Conservation (phyloP, 208 protist species). For the Giardia duodenalis region DNA sequence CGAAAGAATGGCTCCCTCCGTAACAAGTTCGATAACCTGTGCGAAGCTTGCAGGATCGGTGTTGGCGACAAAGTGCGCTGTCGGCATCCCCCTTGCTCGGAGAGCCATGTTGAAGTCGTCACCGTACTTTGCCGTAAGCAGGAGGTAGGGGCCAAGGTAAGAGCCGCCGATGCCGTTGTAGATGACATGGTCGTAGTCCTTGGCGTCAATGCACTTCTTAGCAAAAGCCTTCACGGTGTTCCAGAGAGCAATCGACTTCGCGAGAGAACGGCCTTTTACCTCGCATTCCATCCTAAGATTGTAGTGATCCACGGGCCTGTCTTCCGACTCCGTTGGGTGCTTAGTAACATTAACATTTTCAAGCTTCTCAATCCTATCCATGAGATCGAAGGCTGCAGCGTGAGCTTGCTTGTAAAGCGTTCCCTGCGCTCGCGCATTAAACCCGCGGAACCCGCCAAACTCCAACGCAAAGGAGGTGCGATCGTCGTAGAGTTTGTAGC, state of each 20-base stretch:
- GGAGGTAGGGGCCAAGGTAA: conserved; percentile 46
- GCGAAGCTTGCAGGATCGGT: conserved; percentile 44
- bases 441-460: not conserved
- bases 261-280: conserved; percentile 36
- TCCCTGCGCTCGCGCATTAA: not conserved
- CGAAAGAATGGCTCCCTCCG: not conserved
- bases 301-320: conserved; percentile 47
- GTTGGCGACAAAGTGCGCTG: conserved; percentile 41
- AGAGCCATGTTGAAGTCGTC: conserved; percentile 10
- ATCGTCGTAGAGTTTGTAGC: not conserved
- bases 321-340: conserved; percentile 36
- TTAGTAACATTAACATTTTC: conserved; percentile 25
- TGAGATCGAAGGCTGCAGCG: conserved; percentile 12
- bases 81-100: not conserved
- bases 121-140: conserved; percentile 35
- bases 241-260: conserved; percentile 29
- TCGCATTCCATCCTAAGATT: conserved; percentile 36
- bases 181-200: conserved; percentile 41
- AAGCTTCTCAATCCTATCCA: conserved; percentile 20
- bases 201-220: not conserved
- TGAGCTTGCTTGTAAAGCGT: not conserved
- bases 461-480: not conserved
- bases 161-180: conserved; percentile 51
- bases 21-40: not conserved
- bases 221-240: conserved; percentile 29